A percentile compares a stretch with the other conserved stretches of the same genome.
These are phyloP conservation scores for Euphorbia celastroides DNA, from an alignment of 441 rosid genomes.

Conservation along the genomic window DNA sequence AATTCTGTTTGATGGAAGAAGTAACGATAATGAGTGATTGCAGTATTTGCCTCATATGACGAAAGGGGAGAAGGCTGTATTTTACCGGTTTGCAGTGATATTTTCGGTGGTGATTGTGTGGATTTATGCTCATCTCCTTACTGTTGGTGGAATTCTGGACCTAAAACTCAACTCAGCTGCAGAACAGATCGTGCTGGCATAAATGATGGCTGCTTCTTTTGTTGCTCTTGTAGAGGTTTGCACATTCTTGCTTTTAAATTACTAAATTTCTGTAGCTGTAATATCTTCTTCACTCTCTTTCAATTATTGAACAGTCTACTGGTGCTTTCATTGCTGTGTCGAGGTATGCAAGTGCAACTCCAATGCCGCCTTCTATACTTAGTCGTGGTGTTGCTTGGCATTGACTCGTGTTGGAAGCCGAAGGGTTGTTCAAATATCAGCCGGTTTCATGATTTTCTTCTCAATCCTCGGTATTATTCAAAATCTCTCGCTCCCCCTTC, in stretches of 20 bases:
- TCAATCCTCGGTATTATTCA: slow-evolving; percentile 64
- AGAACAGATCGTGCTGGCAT: slow-evolving; percentile 88
- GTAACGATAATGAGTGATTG: slow-evolving; percentile 26
- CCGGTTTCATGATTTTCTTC: slow-evolving; percentile 97
- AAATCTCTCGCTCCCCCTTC: too few relatives aligned
- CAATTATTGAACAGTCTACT: slow-evolving; percentile 59
- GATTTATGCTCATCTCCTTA: slow-evolving; percentile 89
- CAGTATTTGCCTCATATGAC: slow-evolving; percentile 82
- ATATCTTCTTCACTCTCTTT: neutral
- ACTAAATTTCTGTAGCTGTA: too few relatives aligned
- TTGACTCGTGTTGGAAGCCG: slow-evolving; percentile 89
- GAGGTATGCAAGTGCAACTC: slow-evolving; percentile 91
- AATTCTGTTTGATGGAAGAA: too few relatives aligned
- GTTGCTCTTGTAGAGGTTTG: slow-evolving; percentile 93
- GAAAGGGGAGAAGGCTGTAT: slow-evolving; percentile 43
- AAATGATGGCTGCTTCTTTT: slow-evolving; percentile 93
- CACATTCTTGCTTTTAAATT: slow-evolving; percentile 10
- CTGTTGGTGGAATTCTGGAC: slow-evolving; percentile 70
- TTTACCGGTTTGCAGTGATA: slow-evolving; percentile 76
- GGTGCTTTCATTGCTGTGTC: slow-evolving; percentile 82
- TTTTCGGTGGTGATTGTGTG: slow-evolving; percentile 78
- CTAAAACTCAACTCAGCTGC: slow-evolving; percentile 70
- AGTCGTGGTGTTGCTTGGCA: slow-evolving; percentile 99
- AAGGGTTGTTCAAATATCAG: slow-evolving; percentile 92
- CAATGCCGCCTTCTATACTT: slow-evolving; percentile 81